These are phyloP conservation scores for Rhizodiscina lignyota DNA, from an alignment of 495 filamentous ascomycete genomes.

Conservation along the genomic window DNA sequence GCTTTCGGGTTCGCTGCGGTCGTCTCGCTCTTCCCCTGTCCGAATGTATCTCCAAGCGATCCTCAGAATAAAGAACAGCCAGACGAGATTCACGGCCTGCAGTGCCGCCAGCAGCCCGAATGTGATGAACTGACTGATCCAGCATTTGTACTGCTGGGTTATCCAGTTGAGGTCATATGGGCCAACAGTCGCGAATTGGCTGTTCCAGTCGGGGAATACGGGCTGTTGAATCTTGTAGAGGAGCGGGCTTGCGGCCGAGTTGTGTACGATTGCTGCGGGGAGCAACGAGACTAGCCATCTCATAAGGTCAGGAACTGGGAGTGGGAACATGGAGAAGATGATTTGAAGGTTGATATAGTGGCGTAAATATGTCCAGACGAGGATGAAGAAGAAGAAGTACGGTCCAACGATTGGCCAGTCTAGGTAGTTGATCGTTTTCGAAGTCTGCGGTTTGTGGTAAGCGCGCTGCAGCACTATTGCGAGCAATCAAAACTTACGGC, in stretches of 20 bases:
- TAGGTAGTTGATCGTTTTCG: slow-evolving; percentile 87
- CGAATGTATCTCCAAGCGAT: slow-evolving; percentile 18
- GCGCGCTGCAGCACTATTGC: background rate
- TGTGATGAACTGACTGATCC: slow-evolving; percentile 20
- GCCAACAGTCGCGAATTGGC: slow-evolving; percentile 76
- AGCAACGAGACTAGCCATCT: background rate
- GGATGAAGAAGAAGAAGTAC: slow-evolving; percentile 74
- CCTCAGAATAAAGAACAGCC: slow-evolving; percentile 19
- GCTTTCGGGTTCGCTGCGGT: slow-evolving; percentile 22
- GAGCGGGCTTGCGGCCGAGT: background rate
- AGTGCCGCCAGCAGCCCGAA: slow-evolving; percentile 19
- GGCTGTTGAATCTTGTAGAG: background rate
- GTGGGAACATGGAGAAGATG: slow-evolving; percentile 52
- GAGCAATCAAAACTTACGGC: slow-evolving; percentile 44
- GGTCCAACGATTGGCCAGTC: slow-evolving; percentile 59
- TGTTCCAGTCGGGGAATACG: slow-evolving; percentile 16
- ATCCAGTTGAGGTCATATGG: slow-evolving; percentile 37
- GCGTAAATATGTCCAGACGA: slow-evolving; percentile 79
- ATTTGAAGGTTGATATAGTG: slow-evolving; percentile 86
- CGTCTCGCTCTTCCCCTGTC: slow-evolving; percentile 15
- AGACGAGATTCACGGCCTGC: slow-evolving; percentile 24
- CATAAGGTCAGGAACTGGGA: slow-evolving; percentile 1
- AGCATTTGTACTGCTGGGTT: slow-evolving; percentile 27
- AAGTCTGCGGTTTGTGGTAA: slow-evolving; percentile 40
- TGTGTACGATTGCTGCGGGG: background rate